Evolutionary conservation across 371 early-diverging fungal genomes (phyloP), one percentile per base, ranked within the genome.

Genomic region (Basidiobolus heterosporus): DNA sequence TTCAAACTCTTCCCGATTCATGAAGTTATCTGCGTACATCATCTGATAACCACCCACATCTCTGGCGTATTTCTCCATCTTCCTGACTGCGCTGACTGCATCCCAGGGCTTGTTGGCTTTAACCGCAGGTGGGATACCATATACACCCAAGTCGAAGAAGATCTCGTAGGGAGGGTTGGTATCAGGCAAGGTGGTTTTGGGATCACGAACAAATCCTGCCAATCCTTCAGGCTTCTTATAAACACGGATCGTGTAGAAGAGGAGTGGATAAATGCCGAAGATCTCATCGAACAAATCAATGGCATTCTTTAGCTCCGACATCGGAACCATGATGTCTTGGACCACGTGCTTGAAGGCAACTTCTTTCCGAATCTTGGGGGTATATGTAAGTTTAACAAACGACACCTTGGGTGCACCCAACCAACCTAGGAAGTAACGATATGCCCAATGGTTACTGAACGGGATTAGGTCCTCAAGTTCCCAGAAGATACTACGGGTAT

Each of bases 401-500:
- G 58, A 41, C 36, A 67, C 50, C 47, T 56, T 53, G 36, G 67
- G 67, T 11, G 64, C 59, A 52, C 59, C 59, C 14, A 59, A 49
- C 63, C 62, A 63, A 11, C 62, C 66, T 17, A 66, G 47, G 18
- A 62, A 48, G 44, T 55, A 55, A 22, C 67, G 52, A 57, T 58
- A 63, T 35, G 51, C 38, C 45, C 51, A 40, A 24, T 45, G 40
- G 54, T 67, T 64, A 24, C 67, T 61, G 38, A 61, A 58, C 13
- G 67, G 67, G 36, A 67, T 51, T 16, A 66, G 51, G 30, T 59
- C 49, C 38, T 55, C 55, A n/a, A 58, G 45, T 43, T 58, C 57
- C 67, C 67, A 67, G 59, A 61, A 67, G 20, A 67, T 50, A 38
- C 59, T 57, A n/a, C 64, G 60, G 17, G 67, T 64, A 55, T 67